Base-by-base conservation (phyloP, 169 alveolate genomes). In the Eimeria maxima region DNA sequence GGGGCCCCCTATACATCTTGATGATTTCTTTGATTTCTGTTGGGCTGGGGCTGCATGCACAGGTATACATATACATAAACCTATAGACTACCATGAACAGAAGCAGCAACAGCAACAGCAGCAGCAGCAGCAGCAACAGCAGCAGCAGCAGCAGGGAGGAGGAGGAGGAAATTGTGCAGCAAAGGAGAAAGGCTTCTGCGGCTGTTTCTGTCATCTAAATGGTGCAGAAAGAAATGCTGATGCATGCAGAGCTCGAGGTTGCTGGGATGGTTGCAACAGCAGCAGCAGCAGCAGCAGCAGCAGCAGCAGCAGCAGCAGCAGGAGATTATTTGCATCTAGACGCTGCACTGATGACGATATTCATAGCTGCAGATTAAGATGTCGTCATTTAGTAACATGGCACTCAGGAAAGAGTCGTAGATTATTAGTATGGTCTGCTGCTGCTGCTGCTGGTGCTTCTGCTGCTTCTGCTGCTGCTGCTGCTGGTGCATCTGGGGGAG, bases 31-130 rank as follows among this genome's bases (percentile, higher is more conserved):
- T 20, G 83, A 73, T 42, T 73, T 73, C 83, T 73, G 83, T 47
- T 73, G 83, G 83, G 83, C 83, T 5, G 83, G 83, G 45, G 83
- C 83, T 18, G 83, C 83, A 18, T 73, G 83, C 83, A n/a, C 50
- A 4, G 83, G 83, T 20, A n/a, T 44, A 14, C 83, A 44, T 27
- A 44, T 73, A 3, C 83, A 73, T 42, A 73, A 42, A 27, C 45
- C 55, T 47, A 20, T 42, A 4, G 13, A 73, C n/a, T n/a, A 16
- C 47, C 83, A 29, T 10, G 27, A 14, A 47, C 83, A 73, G 83
- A 44, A 73, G 83, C 83, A 73, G 83, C 50, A 29, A 42, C 45
- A 73, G 27, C 57, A 78, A n/a, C 57, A 78, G 65, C 88, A 78
- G 65, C 67, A 4, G 65, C 67, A 78, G 67, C 67, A 38, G 88